A percentile compares a stretch with the other conserved stretches of the same genome.
phyloP scores from a whole-genome alignment of 2,329 filamentous ascomycete species.

The Paecilomyces variotii region DNA sequence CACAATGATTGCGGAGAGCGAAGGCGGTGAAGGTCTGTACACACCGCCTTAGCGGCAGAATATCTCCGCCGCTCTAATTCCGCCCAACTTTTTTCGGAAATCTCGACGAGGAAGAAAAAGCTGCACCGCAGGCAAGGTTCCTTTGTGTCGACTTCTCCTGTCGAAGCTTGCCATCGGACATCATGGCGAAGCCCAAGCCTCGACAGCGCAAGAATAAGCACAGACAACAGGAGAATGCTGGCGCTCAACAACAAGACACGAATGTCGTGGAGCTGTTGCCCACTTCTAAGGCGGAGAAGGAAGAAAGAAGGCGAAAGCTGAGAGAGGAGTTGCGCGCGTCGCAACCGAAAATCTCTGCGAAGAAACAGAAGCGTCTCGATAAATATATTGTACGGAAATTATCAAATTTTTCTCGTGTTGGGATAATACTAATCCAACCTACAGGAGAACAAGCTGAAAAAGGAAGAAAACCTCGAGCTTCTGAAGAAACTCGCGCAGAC shows the following conservation, averaged over 20 bases:
- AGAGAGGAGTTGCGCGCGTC: conserved; percentile 47
- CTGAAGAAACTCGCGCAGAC: conserved; percentile 72
- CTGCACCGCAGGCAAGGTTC: background rate
- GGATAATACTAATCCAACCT: conserved; percentile 10
- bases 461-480: conserved; percentile 81
- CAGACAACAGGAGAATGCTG: conserved; percentile 22
- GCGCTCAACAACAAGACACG: conserved; percentile 35
- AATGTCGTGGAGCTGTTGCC: conserved; percentile 36
- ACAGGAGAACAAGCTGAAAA: conserved; percentile 80
- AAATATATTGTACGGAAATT: conserved; percentile 53
- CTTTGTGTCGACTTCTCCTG: conserved; percentile 4
- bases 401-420: background rate
- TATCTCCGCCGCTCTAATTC: conserved; percentile 10
- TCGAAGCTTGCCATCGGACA: conserved; percentile 7
- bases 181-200: conserved; percentile 44
- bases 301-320: conserved; percentile 44
- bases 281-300: conserved; percentile 44
- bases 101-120: conserved; percentile 3
- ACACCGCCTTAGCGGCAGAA: conserved; percentile 16
- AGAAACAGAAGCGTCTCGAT: conserved; percentile 61
- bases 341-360: conserved; percentile 50
- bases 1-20: conserved; percentile 5
- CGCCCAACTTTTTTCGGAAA: conserved; percentile 12
- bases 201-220: conserved; percentile 52
- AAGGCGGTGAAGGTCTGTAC: conserved; percentile 13